Evolutionary conservation across 2,329 filamentous ascomycete species (phyloP), one percentile per base, ranked within the genome.

Genomic region (Penicillium freii): DNA sequence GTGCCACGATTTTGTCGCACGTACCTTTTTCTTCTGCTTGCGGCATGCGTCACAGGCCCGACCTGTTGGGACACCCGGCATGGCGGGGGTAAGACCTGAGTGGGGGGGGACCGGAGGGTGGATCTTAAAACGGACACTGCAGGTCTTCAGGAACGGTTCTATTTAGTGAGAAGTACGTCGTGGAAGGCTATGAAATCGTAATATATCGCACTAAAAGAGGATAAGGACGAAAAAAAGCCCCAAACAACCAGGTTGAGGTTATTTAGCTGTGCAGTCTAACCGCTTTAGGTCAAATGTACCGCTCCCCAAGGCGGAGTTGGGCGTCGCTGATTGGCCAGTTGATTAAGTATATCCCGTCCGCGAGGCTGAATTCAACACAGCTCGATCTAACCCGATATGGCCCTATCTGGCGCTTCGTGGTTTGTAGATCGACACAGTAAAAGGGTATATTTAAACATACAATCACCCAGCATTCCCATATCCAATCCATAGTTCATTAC

Each of bases 21-120:
- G 15, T 67, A 80, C 81, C 77, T 82, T 82, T 68, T 83, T 82
- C 75, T 82, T 82, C 60, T 81, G 78, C 60, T 75, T 79, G 34
- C 80, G 76, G 62, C 80, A 83, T 15, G 73, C 78, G 55, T 82
- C 78, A 60, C 81, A 83, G 34, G 78, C 81, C 56, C 77, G 76
- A 50, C 78, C 77, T 9, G 78, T 78, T 23, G 81, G 81, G 19
- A 83, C 81, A 25, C 81, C 81, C 0, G 80, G 79, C 81, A 83
- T 82, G 10, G 54, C 43, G 51, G 39, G n/a, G 5, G 15, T 3
- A 9, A 43, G 38, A 42, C 43, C 52, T 29, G 49, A 51, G 51
- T 39, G 52, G 31, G 36, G 48, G 48, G 25, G 13, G 27, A 43
- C 42, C 42, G 51, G 52, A 46, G 25, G n/a, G 36, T 51, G 36